A percentile compares a stretch with the other conserved stretches of the same genome.
Evolutionary conservation across 163 green algal species (phyloP).

Genomic region (Trebouxiophyceae sp.): DNA sequence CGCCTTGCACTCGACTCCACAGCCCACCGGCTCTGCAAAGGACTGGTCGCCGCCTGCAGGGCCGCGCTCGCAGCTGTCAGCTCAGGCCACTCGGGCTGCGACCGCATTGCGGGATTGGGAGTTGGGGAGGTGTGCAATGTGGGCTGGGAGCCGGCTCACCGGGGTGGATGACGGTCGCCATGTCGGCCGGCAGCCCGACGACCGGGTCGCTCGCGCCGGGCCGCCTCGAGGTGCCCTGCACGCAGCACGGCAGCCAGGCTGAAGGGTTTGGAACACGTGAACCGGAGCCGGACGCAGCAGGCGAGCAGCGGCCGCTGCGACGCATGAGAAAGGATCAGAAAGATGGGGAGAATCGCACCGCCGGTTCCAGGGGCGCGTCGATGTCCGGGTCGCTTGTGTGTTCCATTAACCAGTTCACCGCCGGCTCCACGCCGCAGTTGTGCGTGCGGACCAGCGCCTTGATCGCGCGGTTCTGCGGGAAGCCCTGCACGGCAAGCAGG

Average conservation of each 20-base stretch:
- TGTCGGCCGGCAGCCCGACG: not conserved
- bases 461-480: conserved; percentile 1
- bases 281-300: too few species aligned
- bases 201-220: not conserved
- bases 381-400: conserved; percentile 4
- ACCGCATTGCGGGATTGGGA: too few species aligned
- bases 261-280: too few species aligned
- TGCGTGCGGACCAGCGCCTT: conserved; percentile 16
- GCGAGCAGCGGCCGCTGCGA: too few species aligned
- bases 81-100: too few species aligned
- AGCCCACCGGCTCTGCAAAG: not conserved
- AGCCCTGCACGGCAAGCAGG: conserved; percentile 18
- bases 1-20: not conserved
- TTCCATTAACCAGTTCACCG: conserved; percentile 19
- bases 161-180: not conserved
- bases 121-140: too few species aligned
- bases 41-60: not conserved
- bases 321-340: too few species aligned
- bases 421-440: conserved; percentile 17
- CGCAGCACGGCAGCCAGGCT: not conserved
- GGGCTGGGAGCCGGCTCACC: too few species aligned
- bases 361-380: not conserved
- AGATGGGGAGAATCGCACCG: too few species aligned
- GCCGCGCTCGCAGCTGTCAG: not conserved
- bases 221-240: not conserved